These are phyloP conservation scores for Fusarium devonianum DNA, from an alignment of 2,329 filamentous ascomycete genomes.

Conservation along the genomic window DNA sequence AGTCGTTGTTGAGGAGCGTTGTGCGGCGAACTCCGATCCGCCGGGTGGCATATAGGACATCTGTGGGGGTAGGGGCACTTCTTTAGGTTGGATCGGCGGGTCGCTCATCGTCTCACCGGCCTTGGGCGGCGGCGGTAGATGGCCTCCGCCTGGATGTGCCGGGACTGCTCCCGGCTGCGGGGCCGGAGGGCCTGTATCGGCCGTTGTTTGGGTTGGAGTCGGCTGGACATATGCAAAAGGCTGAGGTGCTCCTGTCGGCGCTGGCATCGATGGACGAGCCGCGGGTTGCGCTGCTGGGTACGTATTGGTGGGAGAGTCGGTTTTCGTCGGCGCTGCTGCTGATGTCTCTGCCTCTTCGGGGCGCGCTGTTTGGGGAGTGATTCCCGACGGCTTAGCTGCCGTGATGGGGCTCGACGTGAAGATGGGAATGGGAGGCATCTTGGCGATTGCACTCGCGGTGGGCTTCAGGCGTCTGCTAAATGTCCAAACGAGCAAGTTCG, in stretches of 20 bases:
- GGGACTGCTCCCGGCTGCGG: conserved; percentile 67
- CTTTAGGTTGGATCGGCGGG: conserved; percentile 45
- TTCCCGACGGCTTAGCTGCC: conserved; percentile 59
- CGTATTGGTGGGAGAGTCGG: conserved; percentile 45
- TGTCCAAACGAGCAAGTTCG: background rate
- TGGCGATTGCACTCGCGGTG: conserved; percentile 13
- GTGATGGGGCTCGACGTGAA: conserved; percentile 67
- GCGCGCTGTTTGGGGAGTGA: conserved; percentile 55
- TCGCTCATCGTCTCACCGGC: conserved; percentile 53
- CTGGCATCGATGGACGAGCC: conserved; percentile 50
- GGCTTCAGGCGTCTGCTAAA: background rate
- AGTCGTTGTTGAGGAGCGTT: conserved; percentile 55
- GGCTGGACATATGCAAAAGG: conserved; percentile 49
- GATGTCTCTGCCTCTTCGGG: conserved; percentile 32
- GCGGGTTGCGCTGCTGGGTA: conserved; percentile 40
- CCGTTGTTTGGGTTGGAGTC: conserved; percentile 52
- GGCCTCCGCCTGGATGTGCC: conserved; percentile 45
- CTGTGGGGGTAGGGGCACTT: conserved; percentile 55
- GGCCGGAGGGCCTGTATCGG: conserved; percentile 54
- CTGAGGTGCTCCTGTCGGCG: conserved; percentile 50
- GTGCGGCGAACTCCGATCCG: conserved; percentile 51
- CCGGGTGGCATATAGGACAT: conserved; percentile 60
- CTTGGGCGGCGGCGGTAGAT: conserved; percentile 60
- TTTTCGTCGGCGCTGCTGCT: conserved; percentile 32
- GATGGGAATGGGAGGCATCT: conserved; percentile 68